Evolutionary conservation across 257 asterid species (phyloP), one percentile per base, ranked within the genome.

Genomic region (Nyctanthes arbortristis): DNA sequence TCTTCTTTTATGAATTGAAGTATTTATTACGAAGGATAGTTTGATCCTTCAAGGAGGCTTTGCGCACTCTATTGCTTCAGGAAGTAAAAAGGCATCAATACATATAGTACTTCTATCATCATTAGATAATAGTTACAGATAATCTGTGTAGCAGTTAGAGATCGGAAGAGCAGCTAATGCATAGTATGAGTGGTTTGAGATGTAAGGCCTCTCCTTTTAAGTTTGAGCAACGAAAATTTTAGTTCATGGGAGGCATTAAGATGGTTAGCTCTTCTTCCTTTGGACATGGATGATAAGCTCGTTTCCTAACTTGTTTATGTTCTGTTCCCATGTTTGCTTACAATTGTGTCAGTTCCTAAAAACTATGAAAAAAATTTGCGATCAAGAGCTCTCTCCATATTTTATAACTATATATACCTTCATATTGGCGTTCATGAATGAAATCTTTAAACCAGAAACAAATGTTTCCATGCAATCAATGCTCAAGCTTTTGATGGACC

Each of bases 211-310:
- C 79, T 76, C 70, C 89, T 94, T 45, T 66, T 94, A 62, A 79
- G 84, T 70, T 76, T 84, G 79, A 81, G 91, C 60, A 84, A 67
- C 69, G 89, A 88, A 52, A 16, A 52, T 52, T 20, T 49, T 52
- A 93, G 97, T 89, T 65, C 95, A 91, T 64, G 97, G 96, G n/a
- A n/a, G 78, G 93, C 96, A 75, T 83, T 93, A 77, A 83, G 96
- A 84, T 93, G 97, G 86, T 75, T 93, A 83, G 91, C 90, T 59
- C 96, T 91, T 73, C 82, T 93, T 67, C 84, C 96, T 29, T 82
- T 89, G 39, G 99, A 93, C 84, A 84, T 93, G 89, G 99, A 93
- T 61, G 97, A 91, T 79, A 85, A 78, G 83, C 85, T 89, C 87
- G 95, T 86, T 61, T 93, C 96, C 18, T 77, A 85, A 57, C 79